phyloP scores from a whole-genome alignment of 495 filamentous ascomycete genomes.

The Daldinia concentrica region DNA sequence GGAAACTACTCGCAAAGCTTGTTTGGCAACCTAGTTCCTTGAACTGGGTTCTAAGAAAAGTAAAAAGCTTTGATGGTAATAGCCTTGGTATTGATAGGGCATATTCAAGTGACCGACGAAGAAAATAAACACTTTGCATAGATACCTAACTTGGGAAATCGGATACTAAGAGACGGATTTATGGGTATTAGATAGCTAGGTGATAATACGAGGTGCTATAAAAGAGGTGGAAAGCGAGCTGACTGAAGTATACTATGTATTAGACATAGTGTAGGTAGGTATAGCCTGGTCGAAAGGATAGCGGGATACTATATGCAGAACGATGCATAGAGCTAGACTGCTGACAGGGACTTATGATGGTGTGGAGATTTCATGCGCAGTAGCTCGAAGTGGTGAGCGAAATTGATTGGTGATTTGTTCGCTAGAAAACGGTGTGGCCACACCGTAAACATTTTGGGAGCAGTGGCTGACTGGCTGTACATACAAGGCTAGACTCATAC shows the following conservation, averaged over 20 bases:
- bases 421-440: conserved; percentile 32
- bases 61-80: neutral
- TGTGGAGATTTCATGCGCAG: conserved; percentile 24
- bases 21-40: too few species aligned
- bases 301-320: conserved; percentile 15
- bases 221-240: conserved; percentile 7
- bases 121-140: neutral
- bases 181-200: neutral
- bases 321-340: conserved; percentile 5
- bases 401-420: conserved; percentile 26
- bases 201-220: conserved; percentile 12
- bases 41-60: too few species aligned
- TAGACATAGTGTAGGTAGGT: neutral
- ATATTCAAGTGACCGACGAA: neutral
- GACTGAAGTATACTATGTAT: conserved; percentile 10
- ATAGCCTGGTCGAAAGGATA: conserved; percentile 18
- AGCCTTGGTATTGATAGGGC: neutral
- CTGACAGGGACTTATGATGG: conserved; percentile 26
- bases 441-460: conserved; percentile 35
- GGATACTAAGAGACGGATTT: neutral
- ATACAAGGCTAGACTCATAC: conserved; percentile 24
- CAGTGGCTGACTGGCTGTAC: conserved; percentile 20
- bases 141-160: conserved; percentile 5
- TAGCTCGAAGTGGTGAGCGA: conserved; percentile 26
- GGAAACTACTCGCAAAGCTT: neutral